Percentiles rank a stretch among this genome's conserved stretches.
These are phyloP conservation scores for Cornus suecica DNA, from an alignment of 148 eudicot species.

Conservation along the genomic window DNA sequence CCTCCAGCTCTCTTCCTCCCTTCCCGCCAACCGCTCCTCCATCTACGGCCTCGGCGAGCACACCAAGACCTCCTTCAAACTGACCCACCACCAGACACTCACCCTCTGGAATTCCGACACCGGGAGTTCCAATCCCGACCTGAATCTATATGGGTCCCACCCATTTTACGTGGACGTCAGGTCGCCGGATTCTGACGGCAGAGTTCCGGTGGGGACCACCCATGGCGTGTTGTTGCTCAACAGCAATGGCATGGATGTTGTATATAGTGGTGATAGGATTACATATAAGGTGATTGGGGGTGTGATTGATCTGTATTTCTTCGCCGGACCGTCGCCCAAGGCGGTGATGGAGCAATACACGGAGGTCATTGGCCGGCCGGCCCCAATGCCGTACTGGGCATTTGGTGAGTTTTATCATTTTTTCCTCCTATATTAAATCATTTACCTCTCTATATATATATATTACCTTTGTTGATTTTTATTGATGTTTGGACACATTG, in stretches of 20 bases:
- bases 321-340: constrained; percentile 58
- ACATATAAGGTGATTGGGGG: constrained; percentile 87
- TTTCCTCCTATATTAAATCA: too few species aligned
- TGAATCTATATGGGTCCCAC: constrained; percentile 77
- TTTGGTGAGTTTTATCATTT: constrained; percentile 46
- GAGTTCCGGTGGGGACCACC: constrained; percentile 29
- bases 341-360: constrained; percentile 72
- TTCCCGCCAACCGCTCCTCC: constrained; percentile 48
- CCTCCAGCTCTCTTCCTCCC: constrained; percentile 62
- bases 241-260: constrained; percentile 90
- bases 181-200: constrained; percentile 22
- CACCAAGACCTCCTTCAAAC: constrained; percentile 49
- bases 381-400: constrained; percentile 96
- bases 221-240: constrained; percentile 74
- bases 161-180: constrained; percentile 81
- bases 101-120: constrained; percentile 77
- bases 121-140: constrained; percentile 33
- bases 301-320: constrained; percentile 62
- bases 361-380: constrained; percentile 67
- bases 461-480: too few species aligned
- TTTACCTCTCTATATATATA: too few species aligned
- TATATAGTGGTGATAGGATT: constrained; percentile 60
- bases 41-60: constrained; percentile 86
- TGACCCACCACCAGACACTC: constrained; percentile 58
- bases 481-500: too few species aligned